Conservation (phyloP, 345 rosid species). For the Reutealis trisperma region DNA sequence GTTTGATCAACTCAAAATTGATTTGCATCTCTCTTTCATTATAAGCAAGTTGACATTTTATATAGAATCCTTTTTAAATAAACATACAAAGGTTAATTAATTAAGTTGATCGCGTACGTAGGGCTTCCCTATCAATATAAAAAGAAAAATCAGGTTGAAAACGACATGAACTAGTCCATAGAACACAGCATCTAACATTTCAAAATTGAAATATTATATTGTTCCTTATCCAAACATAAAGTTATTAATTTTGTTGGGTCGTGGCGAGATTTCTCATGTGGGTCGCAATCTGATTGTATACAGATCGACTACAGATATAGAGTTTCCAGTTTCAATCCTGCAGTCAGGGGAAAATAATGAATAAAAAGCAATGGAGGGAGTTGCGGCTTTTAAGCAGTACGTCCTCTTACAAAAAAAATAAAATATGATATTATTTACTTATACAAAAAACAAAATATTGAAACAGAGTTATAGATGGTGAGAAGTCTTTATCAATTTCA, state of each 20-base stretch:
- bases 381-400: not conserved
- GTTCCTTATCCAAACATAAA: conserved; percentile 31
- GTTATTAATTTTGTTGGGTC: conserved; percentile 17
- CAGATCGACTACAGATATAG: no score
- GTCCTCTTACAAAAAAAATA: not conserved
- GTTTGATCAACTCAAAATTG: not conserved
- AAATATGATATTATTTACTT: not conserved
- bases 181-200: not conserved
- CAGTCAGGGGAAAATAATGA: no score
- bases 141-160: conserved; percentile 14
- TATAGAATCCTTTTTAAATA: not conserved
- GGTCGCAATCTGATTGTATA: conserved; percentile 17
- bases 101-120: not conserved
- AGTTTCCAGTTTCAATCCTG: no score
- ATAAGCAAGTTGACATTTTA: conserved; percentile 21
- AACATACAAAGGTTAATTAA: not conserved
- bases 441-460: not conserved
- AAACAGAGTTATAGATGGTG: not conserved
- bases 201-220: not conserved
- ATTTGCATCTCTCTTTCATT: not conserved
- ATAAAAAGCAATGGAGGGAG: not conserved
- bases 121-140: not conserved
- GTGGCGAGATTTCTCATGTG: conserved; percentile 8
- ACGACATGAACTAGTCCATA: conserved; percentile 15
- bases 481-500: conserved; percentile 25